Evolutionary conservation across 179 eudicot genomes (phyloP).

Genomic region (Gypsophila paniculata): DNA sequence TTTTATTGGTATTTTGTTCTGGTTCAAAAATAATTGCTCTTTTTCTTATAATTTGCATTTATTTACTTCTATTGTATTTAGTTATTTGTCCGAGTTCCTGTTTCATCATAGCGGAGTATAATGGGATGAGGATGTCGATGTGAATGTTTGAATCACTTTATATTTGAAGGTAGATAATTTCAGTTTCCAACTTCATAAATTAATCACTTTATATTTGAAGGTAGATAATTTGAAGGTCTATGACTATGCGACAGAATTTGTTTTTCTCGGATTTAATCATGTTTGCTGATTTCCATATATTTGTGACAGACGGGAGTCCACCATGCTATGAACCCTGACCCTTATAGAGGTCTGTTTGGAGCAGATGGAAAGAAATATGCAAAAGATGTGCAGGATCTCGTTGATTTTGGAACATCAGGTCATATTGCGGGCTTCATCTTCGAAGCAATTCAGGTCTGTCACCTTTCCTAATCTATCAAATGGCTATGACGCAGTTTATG

Average conservation of each 20-base stretch:
- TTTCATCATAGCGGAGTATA: background rate
- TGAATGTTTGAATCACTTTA: background rate
- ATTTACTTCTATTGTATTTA: background rate
- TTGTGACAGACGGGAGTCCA: conserved; percentile 72
- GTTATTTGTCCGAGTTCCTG: background rate
- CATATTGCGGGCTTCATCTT: conserved; percentile 70
- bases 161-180: background rate
- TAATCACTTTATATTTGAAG: background rate
- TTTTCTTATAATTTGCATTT: background rate
- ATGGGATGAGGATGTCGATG: background rate
- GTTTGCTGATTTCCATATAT: conserved; percentile 15
- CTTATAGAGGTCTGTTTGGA: conserved; percentile 84
- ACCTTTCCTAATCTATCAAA: background rate
- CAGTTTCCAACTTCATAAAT: background rate
- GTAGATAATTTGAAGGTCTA: background rate
- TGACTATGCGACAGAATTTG: background rate
- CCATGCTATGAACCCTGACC: conserved; percentile 90
- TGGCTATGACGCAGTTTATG: background rate
- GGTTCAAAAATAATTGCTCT: background rate
- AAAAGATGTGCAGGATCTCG: conserved; percentile 71
- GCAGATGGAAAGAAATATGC: conserved; percentile 83
- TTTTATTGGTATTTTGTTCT: background rate
- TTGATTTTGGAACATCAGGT: conserved; percentile 84
- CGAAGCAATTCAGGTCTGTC: conserved; percentile 77
- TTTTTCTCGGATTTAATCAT: background rate